Percentiles rank a stretch among this genome's conserved stretches.
phyloP scores from a whole-genome alignment of 2,329 filamentous ascomycete species.

The Diplodia corticola region DNA sequence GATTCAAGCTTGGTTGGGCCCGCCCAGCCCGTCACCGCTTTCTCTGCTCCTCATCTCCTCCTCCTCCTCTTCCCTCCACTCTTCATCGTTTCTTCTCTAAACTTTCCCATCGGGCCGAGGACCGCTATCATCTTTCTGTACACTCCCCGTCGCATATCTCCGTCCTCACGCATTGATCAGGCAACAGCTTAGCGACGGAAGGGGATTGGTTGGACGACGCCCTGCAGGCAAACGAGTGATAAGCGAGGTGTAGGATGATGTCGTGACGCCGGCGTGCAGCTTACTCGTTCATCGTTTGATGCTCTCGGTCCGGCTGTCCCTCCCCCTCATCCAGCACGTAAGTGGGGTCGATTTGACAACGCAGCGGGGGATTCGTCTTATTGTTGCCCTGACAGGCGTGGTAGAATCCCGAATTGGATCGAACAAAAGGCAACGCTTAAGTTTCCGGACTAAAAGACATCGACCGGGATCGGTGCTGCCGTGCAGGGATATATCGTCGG shows the following conservation, averaged over 20 bases:
- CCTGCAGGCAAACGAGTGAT: background rate
- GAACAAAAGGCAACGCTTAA: too few species aligned
- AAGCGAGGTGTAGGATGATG: background rate
- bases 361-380: background rate
- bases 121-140: too few species aligned
- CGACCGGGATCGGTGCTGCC: too few species aligned
- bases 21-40: too few species aligned
- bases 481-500: too few species aligned
- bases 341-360: background rate
- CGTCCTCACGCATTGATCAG: background rate
- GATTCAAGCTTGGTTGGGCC: too few species aligned
- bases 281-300: background rate
- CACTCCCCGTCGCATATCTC: too few species aligned
- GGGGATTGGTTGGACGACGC: background rate
- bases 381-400: background rate
- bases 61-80: too few species aligned
- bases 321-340: background rate
- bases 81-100: too few species aligned
- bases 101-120: too few species aligned
- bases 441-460: too few species aligned
- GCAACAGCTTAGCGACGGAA: background rate
- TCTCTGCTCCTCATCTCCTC: too few species aligned
- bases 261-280: background rate
- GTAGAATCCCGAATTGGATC: background rate
- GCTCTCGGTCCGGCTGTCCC: background rate